These are phyloP conservation scores for Capsella bursapastoris DNA, from an alignment of 345 rosid species.

Conservation along the genomic window DNA sequence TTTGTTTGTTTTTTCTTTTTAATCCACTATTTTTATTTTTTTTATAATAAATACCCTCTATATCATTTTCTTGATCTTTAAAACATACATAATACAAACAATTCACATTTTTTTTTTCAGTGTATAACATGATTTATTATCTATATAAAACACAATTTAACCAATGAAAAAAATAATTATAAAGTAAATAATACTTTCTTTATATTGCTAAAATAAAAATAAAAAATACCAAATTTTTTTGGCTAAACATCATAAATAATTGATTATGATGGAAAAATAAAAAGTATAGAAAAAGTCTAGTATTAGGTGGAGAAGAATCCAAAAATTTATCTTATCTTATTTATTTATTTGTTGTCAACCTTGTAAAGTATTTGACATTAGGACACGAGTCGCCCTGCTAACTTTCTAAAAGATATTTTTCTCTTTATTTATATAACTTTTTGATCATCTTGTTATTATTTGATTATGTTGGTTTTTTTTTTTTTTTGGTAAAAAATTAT, in stretches of 20 bases:
- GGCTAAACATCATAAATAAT: too few relatives aligned
- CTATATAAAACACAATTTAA: too few relatives aligned
- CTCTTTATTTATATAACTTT: background rate
- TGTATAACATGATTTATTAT: too few relatives aligned
- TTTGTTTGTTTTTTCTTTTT: background rate
- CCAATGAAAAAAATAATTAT: too few relatives aligned
- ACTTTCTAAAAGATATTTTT: background rate
- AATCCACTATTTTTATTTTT: background rate
- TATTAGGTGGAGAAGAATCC: background rate
- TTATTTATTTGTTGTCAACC: background rate
- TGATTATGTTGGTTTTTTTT: background rate
- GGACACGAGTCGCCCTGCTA: background rate
- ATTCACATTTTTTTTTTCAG: too few relatives aligned
- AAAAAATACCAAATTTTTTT: too few relatives aligned
- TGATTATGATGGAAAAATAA: too few relatives aligned
- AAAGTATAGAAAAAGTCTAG: background rate
- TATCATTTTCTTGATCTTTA: background rate
- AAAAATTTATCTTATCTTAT: background rate
- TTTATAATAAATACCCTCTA: too few relatives aligned
- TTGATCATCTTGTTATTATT: background rate
- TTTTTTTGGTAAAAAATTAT: constrained; percentile 2
- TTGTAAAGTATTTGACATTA: background rate
- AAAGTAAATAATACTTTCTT: too few relatives aligned
- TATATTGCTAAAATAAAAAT: too few relatives aligned
- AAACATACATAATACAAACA: too few relatives aligned